phyloP scores from a whole-genome alignment of 225 moss, liverwort and hornwort genomes.

The Marchantia paleacea region DNA sequence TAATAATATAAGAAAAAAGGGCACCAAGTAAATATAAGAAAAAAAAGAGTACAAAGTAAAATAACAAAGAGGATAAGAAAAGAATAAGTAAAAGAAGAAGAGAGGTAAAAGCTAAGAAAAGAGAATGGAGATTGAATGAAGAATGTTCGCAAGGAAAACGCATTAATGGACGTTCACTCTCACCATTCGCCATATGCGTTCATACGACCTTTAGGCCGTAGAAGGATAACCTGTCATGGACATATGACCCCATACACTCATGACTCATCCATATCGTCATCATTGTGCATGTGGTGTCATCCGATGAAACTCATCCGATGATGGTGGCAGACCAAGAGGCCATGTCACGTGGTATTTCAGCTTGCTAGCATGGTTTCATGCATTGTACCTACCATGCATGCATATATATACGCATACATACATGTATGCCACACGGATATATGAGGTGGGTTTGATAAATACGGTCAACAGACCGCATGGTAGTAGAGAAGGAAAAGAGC shows the following conservation, averaged over 20 bases:
- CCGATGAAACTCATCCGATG: slow-evolving; percentile 13
- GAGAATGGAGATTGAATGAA: neutral
- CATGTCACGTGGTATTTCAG: slow-evolving; percentile 17
- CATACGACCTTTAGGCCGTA: neutral
- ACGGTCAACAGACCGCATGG: neutral
- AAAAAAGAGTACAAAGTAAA: too few species aligned
- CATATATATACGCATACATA: neutral
- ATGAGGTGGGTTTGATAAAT: neutral
- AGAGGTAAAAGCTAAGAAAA: neutral
- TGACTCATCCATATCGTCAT: slow-evolving; percentile 13
- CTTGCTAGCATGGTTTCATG: neutral
- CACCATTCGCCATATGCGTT: neutral
- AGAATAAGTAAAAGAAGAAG: neutral
- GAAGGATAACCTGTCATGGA: neutral
- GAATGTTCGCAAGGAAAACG: slow-evolving; percentile 3
- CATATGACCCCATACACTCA: neutral
- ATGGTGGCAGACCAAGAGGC: slow-evolving; percentile 11
- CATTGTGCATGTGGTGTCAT: slow-evolving; percentile 2
- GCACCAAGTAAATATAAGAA: too few species aligned
- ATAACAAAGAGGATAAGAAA: too few species aligned
- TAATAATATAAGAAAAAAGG: neutral
- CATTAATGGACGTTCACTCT: neutral
- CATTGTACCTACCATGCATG: neutral
- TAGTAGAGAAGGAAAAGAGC: neutral
- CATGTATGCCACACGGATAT: neutral